Evolutionary conservation across 2,329 filamentous ascomycete species (phyloP), one percentile per base, ranked within the genome.

Genomic region (Colletotrichum limetticola): DNA sequence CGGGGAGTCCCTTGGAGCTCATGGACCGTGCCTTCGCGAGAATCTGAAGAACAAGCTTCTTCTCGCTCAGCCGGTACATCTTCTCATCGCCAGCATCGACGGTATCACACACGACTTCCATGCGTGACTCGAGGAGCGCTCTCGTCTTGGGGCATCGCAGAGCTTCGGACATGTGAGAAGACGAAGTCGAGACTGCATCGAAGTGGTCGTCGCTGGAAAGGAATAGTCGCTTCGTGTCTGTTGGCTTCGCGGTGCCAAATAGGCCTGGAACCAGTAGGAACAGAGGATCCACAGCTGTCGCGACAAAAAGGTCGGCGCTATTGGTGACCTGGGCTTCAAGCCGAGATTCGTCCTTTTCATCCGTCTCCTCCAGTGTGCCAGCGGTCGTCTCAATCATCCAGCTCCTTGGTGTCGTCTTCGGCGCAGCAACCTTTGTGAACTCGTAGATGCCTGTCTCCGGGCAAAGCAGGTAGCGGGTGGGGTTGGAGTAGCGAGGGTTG

Each of bases 261-360:
- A 98, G 87, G 4, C 91, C 89, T 0, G 96, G 93, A 1, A 98
- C 85, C 4, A 97, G 80, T 63, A 98, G 86, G 83, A 98, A 98
- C 3, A 98, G 79, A 5, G 94, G 89, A 81, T 99, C 97, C 67
- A 98, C 86, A 2, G 91, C 90, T 1, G 97, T 98, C 9, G 96
- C 94, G 72, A 98, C 83, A 78, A 93, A 93, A n/a, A 98, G 84
- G 72, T 95, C 91, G 42, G 94, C 91, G 56, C 87, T 88, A 77
- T 91, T 91, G 42, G 91, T 88, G 28, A 94, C 76, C 30, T 80
- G 77, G 37, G 76, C 75, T 30, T 76, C 76, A 67, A 55, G 66
- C 65, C 76, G 74, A 46, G 74, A 56, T 3, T 58, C 63, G n/a
- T 72, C 62, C 46, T 74, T 77, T 9, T 71, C 66, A 22, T 74